These are phyloP conservation scores for Rubia peregrina DNA, from an alignment of 305 asterid species.

Conservation along the genomic window DNA sequence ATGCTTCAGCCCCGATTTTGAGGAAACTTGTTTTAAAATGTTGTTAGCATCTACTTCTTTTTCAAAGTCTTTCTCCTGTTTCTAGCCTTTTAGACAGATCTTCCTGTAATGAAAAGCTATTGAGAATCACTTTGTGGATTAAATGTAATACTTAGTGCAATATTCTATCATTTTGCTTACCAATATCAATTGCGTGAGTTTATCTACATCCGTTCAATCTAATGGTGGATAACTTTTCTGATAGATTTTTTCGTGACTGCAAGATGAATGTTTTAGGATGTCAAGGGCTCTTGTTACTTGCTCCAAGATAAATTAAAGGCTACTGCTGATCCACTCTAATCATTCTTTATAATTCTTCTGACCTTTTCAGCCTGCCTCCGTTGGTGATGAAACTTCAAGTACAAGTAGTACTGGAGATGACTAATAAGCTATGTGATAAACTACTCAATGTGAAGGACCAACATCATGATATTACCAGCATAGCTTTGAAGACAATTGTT, in stretches of 20 bases:
- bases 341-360: slow-evolving; percentile 13
- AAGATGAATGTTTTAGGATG: neutral
- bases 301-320: slow-evolving; percentile 8
- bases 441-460: slow-evolving; percentile 90
- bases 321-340: slow-evolving; percentile 15
- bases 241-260: neutral
- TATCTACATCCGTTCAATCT: neutral
- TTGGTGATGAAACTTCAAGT: slow-evolving; percentile 87
- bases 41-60: neutral
- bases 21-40: neutral
- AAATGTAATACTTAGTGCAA: neutral
- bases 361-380: slow-evolving; percentile 72
- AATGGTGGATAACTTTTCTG: neutral
- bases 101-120: neutral
- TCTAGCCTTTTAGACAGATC: neutral
- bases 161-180: neutral
- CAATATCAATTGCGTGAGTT: neutral
- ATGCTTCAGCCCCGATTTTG: neutral
- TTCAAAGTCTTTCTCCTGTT: neutral
- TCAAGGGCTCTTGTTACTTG: neutral
- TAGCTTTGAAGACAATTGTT: slow-evolving; percentile 95
- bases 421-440: slow-evolving; percentile 90
- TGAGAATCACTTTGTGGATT: neutral
- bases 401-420: slow-evolving; percentile 80
- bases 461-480: slow-evolving; percentile 92